Conservation (phyloP, 2,329 filamentous ascomycete genomes). For the Aureobasidium leucospermi region DNA sequence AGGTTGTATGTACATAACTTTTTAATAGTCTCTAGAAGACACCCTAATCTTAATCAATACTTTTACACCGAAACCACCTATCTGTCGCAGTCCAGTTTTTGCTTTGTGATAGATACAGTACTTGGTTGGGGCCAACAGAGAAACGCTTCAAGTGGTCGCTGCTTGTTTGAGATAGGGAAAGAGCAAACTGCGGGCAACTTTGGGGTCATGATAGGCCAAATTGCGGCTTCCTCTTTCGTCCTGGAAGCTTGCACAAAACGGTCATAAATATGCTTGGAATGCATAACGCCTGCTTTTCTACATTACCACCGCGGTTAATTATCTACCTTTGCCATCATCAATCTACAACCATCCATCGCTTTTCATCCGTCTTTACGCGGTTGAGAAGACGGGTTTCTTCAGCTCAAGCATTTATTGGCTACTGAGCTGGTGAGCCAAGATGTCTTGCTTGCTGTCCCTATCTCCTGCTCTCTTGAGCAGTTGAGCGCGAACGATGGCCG, state of each 20-base stretch:
- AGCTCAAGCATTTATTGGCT: not conserved
- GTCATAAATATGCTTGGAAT: not conserved
- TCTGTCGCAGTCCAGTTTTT: not conserved
- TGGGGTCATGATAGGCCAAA: not conserved
- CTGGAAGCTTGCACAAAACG: not conserved
- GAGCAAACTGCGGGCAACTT: not conserved
- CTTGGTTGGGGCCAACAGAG: not conserved
- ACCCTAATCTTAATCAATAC: not conserved
- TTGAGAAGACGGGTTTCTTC: not conserved
- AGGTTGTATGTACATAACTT: constrained; percentile 2
- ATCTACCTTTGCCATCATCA: not conserved
- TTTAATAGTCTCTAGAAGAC: not conserved
- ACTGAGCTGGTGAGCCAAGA: not conserved
- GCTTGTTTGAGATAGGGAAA: not conserved
- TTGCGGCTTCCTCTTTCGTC: not conserved
- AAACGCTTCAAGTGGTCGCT: not conserved
- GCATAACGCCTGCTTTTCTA: not conserved
- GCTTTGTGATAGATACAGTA: not conserved
- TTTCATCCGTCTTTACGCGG: not conserved
- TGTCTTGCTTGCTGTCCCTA: not conserved
- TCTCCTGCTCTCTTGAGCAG: not conserved
- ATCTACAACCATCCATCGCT: not conserved
- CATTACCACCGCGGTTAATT: not conserved
- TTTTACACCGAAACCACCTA: not conserved
- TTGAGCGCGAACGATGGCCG: not conserved